Evolutionary conservation across 179 eudicot genomes (phyloP).

Genomic region (Amaranthus tricolor): DNA sequence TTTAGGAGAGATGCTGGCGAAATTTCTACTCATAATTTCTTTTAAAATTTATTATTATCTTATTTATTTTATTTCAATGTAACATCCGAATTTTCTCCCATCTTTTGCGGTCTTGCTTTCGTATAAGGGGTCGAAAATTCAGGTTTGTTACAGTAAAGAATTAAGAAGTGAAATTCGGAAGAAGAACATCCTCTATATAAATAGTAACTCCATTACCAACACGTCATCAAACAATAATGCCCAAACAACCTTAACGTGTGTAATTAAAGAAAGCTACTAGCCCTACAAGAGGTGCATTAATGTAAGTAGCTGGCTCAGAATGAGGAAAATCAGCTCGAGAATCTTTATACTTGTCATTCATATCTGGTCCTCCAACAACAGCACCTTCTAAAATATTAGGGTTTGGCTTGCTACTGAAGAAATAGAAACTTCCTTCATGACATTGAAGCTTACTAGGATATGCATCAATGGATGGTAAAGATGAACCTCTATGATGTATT

Average conservation of each 20-base stretch:
- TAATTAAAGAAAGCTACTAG: slow-evolving; percentile 39
- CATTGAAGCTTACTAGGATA: slow-evolving; percentile 31
- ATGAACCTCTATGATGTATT: slow-evolving; percentile 58
- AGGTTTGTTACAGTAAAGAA: too few relatives aligned
- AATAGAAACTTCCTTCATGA: slow-evolving; percentile 31
- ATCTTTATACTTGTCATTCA: slow-evolving; percentile 38
- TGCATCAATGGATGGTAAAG: slow-evolving; percentile 36
- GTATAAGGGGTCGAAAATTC: too few relatives aligned
- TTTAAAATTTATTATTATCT: too few relatives aligned
- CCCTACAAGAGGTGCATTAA: slow-evolving; percentile 65
- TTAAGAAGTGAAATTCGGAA: too few relatives aligned
- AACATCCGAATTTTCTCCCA: too few relatives aligned
- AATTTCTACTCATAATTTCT: too few relatives aligned
- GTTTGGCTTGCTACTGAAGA: slow-evolving; percentile 33
- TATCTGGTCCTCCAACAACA: slow-evolving; percentile 50
- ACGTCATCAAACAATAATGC: too few relatives aligned
- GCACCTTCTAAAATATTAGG: slow-evolving; percentile 47
- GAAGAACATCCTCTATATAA: too few relatives aligned
- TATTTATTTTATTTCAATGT: too few relatives aligned
- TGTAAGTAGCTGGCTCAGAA: slow-evolving; percentile 57
- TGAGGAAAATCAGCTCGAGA: slow-evolving; percentile 33
- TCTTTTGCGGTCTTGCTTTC: too few relatives aligned
- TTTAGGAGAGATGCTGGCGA: too few relatives aligned
- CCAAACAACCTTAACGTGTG: not conserved
- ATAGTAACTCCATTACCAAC: too few relatives aligned